phyloP scores from a whole-genome alignment of 768 basidiomycete genomes.

The Pleurotus eryngii region DNA sequence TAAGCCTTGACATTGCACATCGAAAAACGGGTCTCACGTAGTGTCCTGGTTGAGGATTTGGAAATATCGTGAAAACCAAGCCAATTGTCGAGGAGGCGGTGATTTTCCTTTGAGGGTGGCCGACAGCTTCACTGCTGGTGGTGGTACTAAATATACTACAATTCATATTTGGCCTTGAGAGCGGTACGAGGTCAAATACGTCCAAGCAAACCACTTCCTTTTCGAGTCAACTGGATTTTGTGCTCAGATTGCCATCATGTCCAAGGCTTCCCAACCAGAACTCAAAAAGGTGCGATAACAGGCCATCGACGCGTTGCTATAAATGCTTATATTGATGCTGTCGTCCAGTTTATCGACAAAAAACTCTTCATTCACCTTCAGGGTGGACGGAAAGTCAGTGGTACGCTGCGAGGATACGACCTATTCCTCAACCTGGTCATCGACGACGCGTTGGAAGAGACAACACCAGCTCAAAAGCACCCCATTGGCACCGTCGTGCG shows the following conservation, averaged over 20 bases:
- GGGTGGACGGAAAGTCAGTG: slow-evolving; percentile 94
- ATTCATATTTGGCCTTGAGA: not conserved
- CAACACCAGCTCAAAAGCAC: slow-evolving; percentile 82
- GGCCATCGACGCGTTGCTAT: not conserved
- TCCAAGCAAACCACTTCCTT: slow-evolving; percentile 25
- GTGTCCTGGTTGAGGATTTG: not conserved
- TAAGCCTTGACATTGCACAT: not conserved
- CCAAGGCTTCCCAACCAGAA: slow-evolving; percentile 94
- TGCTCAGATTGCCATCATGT: slow-evolving; percentile 49
- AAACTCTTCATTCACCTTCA: slow-evolving; percentile 92
- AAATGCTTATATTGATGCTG: not conserved
- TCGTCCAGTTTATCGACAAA: slow-evolving; percentile 94
- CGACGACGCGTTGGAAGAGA: slow-evolving; percentile 93
- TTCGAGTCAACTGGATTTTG: slow-evolving; percentile 4
- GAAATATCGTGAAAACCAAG: not conserved
- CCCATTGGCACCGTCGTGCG: slow-evolving; percentile 90
- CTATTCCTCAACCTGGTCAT: slow-evolving; percentile 98
- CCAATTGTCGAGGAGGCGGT: not conserved
- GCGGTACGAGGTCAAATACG: slow-evolving; percentile 28
- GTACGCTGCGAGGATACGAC: slow-evolving; percentile 93
- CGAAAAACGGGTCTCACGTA: slow-evolving; percentile 3
- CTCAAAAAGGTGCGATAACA: slow-evolving; percentile 83
- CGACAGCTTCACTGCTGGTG: not conserved
- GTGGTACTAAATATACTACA: not conserved
- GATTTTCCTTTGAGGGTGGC: not conserved